Evolutionary conservation across 164 flowering plant genomes (phyloP).

Genomic region (Vitis amurensis): DNA sequence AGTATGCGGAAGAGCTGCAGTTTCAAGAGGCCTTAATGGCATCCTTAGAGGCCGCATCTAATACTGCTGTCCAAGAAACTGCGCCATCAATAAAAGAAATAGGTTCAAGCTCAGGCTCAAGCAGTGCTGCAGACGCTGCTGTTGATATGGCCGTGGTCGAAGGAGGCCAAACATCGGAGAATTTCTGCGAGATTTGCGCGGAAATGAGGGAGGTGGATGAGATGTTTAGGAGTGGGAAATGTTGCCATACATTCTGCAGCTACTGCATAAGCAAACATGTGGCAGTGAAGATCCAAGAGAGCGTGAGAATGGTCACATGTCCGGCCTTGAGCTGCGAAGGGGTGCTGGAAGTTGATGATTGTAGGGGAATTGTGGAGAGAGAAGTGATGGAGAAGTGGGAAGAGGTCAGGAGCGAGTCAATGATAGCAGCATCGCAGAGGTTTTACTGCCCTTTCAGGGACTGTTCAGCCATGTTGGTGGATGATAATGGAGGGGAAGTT

Average conservation of each 20-base stretch:
- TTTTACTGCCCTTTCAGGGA: constrained; percentile 35
- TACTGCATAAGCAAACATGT: constrained; percentile 29
- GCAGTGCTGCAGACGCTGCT: no score
- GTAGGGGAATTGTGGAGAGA: constrained; percentile 19
- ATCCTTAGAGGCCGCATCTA: constrained; percentile 4
- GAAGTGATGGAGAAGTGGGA: constrained; percentile 36
- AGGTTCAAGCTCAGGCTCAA: no score
- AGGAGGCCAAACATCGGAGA: constrained; percentile 8
- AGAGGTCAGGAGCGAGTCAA: constrained; percentile 22
- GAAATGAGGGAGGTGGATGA: constrained; percentile 12
- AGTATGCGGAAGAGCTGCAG: constrained; percentile 35
- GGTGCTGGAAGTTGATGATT: constrained; percentile 20
- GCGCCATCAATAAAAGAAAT: neutral
- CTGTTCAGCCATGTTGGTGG: constrained; percentile 27
- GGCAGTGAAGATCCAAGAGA: constrained; percentile 26
- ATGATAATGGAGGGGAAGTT: constrained; percentile 15
- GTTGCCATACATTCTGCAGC: constrained; percentile 32
- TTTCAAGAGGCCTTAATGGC: constrained; percentile 39
- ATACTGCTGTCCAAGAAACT: neutral
- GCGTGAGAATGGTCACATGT: constrained; percentile 16
- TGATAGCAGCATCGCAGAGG: constrained; percentile 10
- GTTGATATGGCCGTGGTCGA: no score
- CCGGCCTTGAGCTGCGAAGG: constrained; percentile 25
- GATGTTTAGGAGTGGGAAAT: constrained; percentile 15
- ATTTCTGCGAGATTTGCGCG: constrained; percentile 24